These are phyloP conservation scores for Metschnikowia peoriensis DNA, from an alignment of 805 yeast species.

Conservation along the genomic window DNA sequence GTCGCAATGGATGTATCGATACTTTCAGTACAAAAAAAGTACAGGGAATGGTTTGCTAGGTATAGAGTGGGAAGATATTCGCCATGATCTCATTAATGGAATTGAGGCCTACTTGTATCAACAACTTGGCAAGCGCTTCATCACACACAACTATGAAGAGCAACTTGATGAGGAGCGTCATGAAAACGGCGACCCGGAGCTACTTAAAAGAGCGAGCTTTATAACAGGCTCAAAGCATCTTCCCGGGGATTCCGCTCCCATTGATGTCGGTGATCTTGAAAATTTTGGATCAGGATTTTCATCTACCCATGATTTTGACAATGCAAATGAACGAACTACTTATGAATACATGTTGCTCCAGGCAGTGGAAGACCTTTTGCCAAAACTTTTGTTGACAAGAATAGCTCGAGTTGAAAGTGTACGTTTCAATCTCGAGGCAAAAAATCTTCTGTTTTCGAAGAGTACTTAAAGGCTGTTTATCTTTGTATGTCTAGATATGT, in stretches of 20 bases:
- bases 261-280: constrained; percentile 15
- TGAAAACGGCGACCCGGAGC: constrained; percentile 14
- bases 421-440: constrained; percentile 30
- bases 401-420: constrained; percentile 4
- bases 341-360: constrained; percentile 27
- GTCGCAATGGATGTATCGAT: constrained; percentile 31
- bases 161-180: constrained; percentile 14
- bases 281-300: constrained; percentile 25
- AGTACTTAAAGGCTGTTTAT: neutral
- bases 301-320: constrained; percentile 35
- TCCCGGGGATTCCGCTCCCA: constrained; percentile 18
- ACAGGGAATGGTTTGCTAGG: constrained; percentile 35
- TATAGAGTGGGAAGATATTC: constrained; percentile 44
- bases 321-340: constrained; percentile 29
- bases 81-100: constrained; percentile 37
- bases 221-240: constrained; percentile 9
- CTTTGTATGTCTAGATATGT: too few species aligned
- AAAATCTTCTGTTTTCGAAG: constrained; percentile 12
- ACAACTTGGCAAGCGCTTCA: constrained; percentile 28
- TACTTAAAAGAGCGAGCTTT: constrained; percentile 8
- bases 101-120: constrained; percentile 36
- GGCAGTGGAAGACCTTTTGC: constrained; percentile 23
- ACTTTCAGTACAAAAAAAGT: constrained; percentile 37
- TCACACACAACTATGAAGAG: constrained; percentile 9
- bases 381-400: constrained; percentile 1